phyloP scores from a whole-genome alignment of 2,329 filamentous ascomycete genomes.

The Neonectria sp. region DNA sequence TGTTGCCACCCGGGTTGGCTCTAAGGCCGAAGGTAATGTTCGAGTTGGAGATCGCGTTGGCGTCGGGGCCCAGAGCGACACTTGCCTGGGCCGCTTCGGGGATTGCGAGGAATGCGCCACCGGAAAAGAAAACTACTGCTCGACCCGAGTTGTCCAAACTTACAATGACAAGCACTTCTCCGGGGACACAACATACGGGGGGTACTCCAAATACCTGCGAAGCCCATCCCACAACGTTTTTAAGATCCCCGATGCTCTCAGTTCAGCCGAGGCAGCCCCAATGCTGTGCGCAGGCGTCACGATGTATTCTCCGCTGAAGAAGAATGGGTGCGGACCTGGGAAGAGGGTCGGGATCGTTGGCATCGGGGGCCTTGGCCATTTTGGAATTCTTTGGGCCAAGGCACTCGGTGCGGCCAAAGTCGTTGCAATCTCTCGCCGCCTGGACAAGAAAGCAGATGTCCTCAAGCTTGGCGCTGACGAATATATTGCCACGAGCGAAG shows the following conservation, averaged over 20 bases:
- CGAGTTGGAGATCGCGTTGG: constrained; percentile 76
- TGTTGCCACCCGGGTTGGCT: constrained; percentile 67
- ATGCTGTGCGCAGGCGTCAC: constrained; percentile 81
- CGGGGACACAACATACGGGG: constrained; percentile 75
- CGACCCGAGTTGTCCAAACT: constrained; percentile 68
- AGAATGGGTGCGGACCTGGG: constrained; percentile 59
- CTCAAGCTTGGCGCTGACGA: constrained; percentile 68
- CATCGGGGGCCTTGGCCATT: constrained; percentile 77
- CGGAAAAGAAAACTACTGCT: constrained; percentile 78
- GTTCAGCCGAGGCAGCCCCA: constrained; percentile 65
- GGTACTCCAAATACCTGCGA: constrained; percentile 56
- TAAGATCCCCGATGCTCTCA: constrained; percentile 60
- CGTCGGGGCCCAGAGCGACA: too few species aligned
- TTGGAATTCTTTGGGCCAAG: constrained; percentile 76
- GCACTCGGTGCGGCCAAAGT: constrained; percentile 73
- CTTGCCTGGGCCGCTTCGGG: constrained; percentile 68
- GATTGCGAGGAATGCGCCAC: constrained; percentile 64
- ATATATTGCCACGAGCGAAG: constrained; percentile 69
- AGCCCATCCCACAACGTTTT: constrained; percentile 61
- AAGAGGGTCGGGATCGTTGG: too few species aligned
- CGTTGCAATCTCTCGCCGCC: constrained; percentile 71
- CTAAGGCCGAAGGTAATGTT: constrained; percentile 61
- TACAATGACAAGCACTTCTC: constrained; percentile 71
- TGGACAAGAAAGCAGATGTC: constrained; percentile 70
- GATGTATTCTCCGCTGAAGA: constrained; percentile 64